Conservation (phyloP, 2,329 filamentous ascomycete genomes). For the Diaporthe velutina region DNA sequence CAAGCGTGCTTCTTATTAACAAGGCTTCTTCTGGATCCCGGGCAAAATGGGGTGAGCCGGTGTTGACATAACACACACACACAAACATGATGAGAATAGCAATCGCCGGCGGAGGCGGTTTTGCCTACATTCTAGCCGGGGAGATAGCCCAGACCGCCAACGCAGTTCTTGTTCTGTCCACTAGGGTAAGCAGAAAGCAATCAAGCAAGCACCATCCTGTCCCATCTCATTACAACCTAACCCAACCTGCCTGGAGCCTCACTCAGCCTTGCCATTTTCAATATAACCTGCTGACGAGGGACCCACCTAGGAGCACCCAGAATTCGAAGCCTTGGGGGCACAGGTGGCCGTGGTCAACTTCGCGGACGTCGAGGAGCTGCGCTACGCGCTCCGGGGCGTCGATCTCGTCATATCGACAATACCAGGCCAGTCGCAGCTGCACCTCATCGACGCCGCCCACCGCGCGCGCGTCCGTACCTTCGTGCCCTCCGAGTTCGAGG, state of each 20-base stretch:
- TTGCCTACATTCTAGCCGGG: constrained; percentile 61
- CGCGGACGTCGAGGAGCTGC: constrained; percentile 66
- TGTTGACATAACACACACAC: not conserved
- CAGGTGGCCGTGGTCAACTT: constrained; percentile 81
- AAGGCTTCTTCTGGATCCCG: constrained; percentile 29
- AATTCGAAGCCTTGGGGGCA: constrained; percentile 68
- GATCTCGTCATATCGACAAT: constrained; percentile 84
- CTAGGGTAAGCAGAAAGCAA: constrained; percentile 68
- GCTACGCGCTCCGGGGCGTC: constrained; percentile 77
- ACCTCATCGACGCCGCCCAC: constrained; percentile 79
- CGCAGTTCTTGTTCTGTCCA: constrained; percentile 78
- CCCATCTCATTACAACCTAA: not conserved
- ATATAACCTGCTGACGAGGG: constrained; percentile 15
- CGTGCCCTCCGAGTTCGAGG: constrained; percentile 83
- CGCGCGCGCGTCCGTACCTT: constrained; percentile 75
- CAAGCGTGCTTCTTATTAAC: constrained; percentile 24
- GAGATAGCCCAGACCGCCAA: constrained; percentile 75
- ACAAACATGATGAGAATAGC: constrained; percentile 61
- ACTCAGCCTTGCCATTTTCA: constrained; percentile 34
- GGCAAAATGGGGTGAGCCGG: constrained; percentile 23
- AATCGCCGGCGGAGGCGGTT: constrained; percentile 60
- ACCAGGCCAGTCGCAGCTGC: constrained; percentile 73
- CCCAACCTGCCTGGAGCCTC: not conserved
- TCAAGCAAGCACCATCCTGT: constrained; percentile 57
- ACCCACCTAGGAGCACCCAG: constrained; percentile 61